Base-by-base conservation (phyloP, 495 filamentous ascomycete species). In the Penicillium mononematosum region DNA sequence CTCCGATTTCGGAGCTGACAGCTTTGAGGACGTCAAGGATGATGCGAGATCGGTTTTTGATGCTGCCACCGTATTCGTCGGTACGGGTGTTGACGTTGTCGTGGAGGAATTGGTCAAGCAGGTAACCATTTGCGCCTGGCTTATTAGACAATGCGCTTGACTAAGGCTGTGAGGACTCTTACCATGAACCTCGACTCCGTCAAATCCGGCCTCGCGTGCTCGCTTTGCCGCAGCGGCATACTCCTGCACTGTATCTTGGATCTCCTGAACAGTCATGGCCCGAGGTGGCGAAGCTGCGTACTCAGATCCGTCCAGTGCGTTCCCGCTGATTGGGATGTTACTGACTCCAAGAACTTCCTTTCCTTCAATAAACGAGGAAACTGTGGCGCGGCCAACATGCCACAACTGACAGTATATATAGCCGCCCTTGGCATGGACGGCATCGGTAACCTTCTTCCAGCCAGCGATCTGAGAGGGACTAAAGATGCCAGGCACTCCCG, bases 191-290 rank as follows among this genome's bases (percentile, higher is more conserved):
- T 85, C 82, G 7, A 84, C 75, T 2, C 81, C 81, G 54, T 85
- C 81, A 57, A 83, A 83, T 9, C 87, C 88, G 8, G 85, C 87
- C 47, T 75, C 75, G 2, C 85, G 75, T 1, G 86, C 85, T 46
- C 80, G 79, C 62, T 75, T 68, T 0, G 87, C 83, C 16, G 86
- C 87, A 8, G 72, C 59, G 3, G 76, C 83, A 53, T 85, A 89
- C 14, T 72, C 66, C 60, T 70, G 14, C 61, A 82, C 17, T 59
- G 65, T 24, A 5, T 70, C 57, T 56, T 73, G 59, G 53, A 83
- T 81, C 2, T 80, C 74, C 29, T 74, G 69, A 9, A 69, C 60
- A 0, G 65, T 78, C 67, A 83, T 64, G 4, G 74, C 69, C 5
- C 58, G 49, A 1, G 81, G 79, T 9, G 72, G 76, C 31, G 58